phyloP scores from a whole-genome alignment of 352 stramenopile species.

The Globisporangium nodosum region DNA sequence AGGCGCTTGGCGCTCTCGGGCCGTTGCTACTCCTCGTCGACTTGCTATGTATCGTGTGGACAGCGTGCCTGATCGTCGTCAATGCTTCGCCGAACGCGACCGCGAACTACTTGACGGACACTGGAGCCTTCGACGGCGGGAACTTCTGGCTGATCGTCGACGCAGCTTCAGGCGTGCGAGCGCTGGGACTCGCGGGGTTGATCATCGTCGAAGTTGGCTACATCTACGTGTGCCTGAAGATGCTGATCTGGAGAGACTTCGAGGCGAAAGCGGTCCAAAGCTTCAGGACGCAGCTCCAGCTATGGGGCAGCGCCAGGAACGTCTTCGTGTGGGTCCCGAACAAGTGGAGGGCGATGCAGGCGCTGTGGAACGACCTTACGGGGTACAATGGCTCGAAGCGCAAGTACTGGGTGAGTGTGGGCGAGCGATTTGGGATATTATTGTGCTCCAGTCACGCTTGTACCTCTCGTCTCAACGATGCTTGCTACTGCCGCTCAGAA shows the following conservation, averaged over 20 bases:
- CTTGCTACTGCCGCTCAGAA: not conserved
- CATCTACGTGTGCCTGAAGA: slow-evolving; percentile 1
- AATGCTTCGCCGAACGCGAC: not conserved
- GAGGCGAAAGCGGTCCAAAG: not conserved
- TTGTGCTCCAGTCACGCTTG: too few relatives aligned
- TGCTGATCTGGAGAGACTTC: not conserved
- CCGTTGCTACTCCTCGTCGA: not conserved
- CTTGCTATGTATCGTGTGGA: slow-evolving; percentile 1
- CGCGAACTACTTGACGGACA: slow-evolving; percentile 7
- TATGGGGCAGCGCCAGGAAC: not conserved
- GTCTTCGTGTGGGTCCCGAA: not conserved
- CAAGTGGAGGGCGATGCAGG: not conserved
- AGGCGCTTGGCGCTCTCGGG: slow-evolving; percentile 1
- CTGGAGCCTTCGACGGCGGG: not conserved
- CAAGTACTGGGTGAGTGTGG: not conserved
- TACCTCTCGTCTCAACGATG: too few relatives aligned
- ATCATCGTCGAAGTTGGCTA: not conserved
- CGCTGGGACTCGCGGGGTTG: not conserved
- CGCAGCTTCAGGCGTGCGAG: not conserved
- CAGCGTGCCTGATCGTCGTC: not conserved
- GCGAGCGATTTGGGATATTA: not conserved
- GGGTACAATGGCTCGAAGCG: not conserved
- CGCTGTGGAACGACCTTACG: not conserved
- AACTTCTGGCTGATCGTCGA: slow-evolving; percentile 9
- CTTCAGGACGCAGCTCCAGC: not conserved